These are phyloP conservation scores for Ceratocystiopsis brevicomis DNA, from an alignment of 2,329 filamentous ascomycete species.

Conservation along the genomic window DNA sequence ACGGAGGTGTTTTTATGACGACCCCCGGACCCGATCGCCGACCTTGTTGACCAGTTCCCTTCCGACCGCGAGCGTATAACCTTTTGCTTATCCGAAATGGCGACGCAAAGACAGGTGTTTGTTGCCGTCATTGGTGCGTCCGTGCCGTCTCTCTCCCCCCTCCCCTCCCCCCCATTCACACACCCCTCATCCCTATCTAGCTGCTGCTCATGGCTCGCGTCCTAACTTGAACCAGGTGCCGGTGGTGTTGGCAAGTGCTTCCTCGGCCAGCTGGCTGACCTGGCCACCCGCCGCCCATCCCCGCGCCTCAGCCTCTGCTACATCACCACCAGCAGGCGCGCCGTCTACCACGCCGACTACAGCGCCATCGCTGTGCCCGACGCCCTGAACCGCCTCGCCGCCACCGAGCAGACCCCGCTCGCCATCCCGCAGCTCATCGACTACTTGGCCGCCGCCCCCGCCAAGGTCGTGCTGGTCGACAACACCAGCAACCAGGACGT, in stretches of 20 bases:
- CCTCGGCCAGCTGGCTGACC: slow-evolving; percentile 56
- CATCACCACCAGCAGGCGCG: slow-evolving; percentile 70
- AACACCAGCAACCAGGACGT: slow-evolving; percentile 86
- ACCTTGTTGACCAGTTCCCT: too few relatives aligned
- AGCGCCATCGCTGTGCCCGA: slow-evolving; percentile 29
- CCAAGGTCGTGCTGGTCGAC: slow-evolving; percentile 71
- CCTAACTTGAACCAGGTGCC: slow-evolving; percentile 37
- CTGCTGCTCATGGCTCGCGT: neutral
- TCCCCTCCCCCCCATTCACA: too few relatives aligned
- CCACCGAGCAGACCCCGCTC: slow-evolving; percentile 45
- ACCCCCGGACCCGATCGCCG: too few relatives aligned
- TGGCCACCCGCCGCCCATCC: slow-evolving; percentile 46
- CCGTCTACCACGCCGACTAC: slow-evolving; percentile 58
- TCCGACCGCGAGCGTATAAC: too few relatives aligned
- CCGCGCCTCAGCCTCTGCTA: slow-evolving; percentile 63
- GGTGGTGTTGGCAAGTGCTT: slow-evolving; percentile 89
- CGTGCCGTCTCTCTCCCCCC: neutral
- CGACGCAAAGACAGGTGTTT: slow-evolving; percentile 26
- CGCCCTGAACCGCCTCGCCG: slow-evolving; percentile 39
- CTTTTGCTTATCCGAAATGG: slow-evolving; percentile 15
- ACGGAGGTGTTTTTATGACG: too few relatives aligned
- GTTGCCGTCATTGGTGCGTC: slow-evolving; percentile 32
- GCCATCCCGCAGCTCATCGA: slow-evolving; percentile 51
- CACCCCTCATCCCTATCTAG: too few relatives aligned
- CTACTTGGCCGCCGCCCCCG: slow-evolving; percentile 60